phyloP scores from a whole-genome alignment of 352 stramenopile genomes.

The Phytophthora foliorum region DNA sequence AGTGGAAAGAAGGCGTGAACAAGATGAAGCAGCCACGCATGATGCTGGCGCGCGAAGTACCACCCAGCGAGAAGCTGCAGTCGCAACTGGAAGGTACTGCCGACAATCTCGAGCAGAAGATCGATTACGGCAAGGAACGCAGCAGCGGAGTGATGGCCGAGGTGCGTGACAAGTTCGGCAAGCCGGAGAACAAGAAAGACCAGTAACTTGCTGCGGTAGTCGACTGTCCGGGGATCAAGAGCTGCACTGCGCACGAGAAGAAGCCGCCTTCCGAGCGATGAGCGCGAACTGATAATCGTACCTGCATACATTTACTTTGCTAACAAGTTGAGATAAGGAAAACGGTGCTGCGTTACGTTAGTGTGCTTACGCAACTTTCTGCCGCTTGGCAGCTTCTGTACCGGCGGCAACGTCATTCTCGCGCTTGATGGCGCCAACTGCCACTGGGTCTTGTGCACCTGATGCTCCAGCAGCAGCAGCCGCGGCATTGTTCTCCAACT shows the following conservation, averaged over 20 bases:
- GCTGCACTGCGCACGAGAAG: constrained; percentile 3
- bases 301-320: constrained; percentile 25
- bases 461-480: constrained; percentile 9
- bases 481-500: constrained; percentile 53
- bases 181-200: constrained; percentile 53
- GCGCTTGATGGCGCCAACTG: constrained; percentile 32
- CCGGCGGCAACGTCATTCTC: constrained; percentile 28
- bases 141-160: constrained; percentile 47
- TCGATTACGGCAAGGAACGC: constrained; percentile 53
- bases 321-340: constrained; percentile 23
- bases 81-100: constrained; percentile 16
- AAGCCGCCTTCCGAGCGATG: not conserved
- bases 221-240: not conserved
- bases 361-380: constrained; percentile 59
- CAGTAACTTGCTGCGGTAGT: constrained; percentile 30
- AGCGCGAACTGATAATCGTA: constrained; percentile 11
- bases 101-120: constrained; percentile 36
- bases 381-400: constrained; percentile 62
- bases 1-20: constrained; percentile 67
- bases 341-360: constrained; percentile 18
- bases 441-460: constrained; percentile 15
- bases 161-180: constrained; percentile 26
- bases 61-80: constrained; percentile 48
- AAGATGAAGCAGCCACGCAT: constrained; percentile 57
- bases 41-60: constrained; percentile 54